These are phyloP conservation scores for Penicillium crystallinum DNA, from an alignment of 495 filamentous ascomycete species.

Conservation along the genomic window DNA sequence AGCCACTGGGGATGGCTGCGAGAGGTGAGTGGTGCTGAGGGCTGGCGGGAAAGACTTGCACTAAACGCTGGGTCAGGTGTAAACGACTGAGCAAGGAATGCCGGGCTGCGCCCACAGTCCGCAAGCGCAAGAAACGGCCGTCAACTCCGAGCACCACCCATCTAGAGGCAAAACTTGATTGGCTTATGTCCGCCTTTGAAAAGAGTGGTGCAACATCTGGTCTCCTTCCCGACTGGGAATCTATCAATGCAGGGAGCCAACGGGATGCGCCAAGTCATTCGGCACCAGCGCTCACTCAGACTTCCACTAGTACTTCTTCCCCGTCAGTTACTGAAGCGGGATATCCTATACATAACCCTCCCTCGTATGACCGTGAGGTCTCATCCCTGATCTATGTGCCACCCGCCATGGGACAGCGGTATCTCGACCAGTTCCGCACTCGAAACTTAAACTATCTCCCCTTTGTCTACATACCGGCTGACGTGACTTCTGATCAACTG, in stretches of 20 bases:
- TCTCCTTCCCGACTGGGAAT: conserved; percentile 13
- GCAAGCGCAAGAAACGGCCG: conserved; percentile 28
- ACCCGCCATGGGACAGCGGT: conserved; percentile 34
- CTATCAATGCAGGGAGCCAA: conserved; percentile 7
- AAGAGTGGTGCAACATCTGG: conserved; percentile 9
- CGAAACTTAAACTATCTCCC: conserved; percentile 40
- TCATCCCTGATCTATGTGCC: conserved; percentile 16
- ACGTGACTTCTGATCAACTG: conserved; percentile 43
- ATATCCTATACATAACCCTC: neutral
- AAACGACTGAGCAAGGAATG: conserved; percentile 43
- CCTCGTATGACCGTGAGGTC: conserved; percentile 4
- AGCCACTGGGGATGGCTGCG: conserved; percentile 33
- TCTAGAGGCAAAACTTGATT: conserved; percentile 50
- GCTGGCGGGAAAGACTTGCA: neutral
- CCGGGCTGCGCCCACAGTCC: conserved; percentile 26
- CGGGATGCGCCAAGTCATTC: neutral
- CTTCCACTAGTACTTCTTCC: conserved; percentile 10
- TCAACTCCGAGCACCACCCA: conserved; percentile 29
- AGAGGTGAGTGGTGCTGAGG: conserved; percentile 33
- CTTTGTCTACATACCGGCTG: conserved; percentile 39
- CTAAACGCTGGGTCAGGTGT: conserved; percentile 36
- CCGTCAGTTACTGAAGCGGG: conserved; percentile 7
- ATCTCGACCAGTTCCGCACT: conserved; percentile 35
- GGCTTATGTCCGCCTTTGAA: conserved; percentile 43
- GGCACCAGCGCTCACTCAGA: neutral